Percentiles rank a stretch among this genome's conserved stretches.
Conservation (phyloP, 2,329 filamentous ascomycete genomes). For the Seiridium cupressi region DNA sequence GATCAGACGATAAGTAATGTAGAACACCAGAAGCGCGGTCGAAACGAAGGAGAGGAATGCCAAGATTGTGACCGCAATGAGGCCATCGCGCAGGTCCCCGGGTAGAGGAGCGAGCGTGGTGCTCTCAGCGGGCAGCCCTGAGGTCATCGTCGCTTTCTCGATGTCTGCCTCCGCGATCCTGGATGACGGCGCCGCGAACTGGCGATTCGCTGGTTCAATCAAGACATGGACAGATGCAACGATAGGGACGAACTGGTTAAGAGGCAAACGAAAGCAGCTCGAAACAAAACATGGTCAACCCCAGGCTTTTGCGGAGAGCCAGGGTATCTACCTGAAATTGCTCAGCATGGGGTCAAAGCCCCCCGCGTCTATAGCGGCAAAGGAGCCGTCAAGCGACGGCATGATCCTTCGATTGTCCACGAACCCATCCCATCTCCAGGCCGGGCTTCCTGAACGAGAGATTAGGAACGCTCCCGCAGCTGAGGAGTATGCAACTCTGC, state of each 20-base stretch:
- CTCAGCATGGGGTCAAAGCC: background rate
- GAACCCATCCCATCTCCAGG: background rate
- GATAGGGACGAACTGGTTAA: too few relatives aligned
- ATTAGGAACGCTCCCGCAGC: background rate
- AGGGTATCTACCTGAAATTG: background rate
- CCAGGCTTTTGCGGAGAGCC: background rate
- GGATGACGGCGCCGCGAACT: background rate
- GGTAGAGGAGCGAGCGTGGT: slow-evolving; percentile 4
- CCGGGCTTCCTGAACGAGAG: background rate
- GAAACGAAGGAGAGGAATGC: slow-evolving; percentile 2
- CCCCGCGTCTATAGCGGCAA: background rate
- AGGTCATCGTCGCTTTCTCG: background rate
- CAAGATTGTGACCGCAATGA: slow-evolving; percentile 2
- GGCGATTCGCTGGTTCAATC: background rate
- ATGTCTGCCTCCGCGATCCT: background rate
- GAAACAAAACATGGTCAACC: too few relatives aligned
- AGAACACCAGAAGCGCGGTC: background rate
- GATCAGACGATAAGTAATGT: slow-evolving; percentile 4
- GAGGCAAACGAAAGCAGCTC: too few relatives aligned
- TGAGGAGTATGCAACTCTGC: background rate
- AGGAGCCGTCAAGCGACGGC: background rate
- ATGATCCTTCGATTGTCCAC: background rate
- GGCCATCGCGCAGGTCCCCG: background rate
- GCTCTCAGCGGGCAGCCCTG: background rate
- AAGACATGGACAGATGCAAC: background rate